phyloP scores from a whole-genome alignment of 345 rosid genomes.

The Sisymbrium irio region DNA sequence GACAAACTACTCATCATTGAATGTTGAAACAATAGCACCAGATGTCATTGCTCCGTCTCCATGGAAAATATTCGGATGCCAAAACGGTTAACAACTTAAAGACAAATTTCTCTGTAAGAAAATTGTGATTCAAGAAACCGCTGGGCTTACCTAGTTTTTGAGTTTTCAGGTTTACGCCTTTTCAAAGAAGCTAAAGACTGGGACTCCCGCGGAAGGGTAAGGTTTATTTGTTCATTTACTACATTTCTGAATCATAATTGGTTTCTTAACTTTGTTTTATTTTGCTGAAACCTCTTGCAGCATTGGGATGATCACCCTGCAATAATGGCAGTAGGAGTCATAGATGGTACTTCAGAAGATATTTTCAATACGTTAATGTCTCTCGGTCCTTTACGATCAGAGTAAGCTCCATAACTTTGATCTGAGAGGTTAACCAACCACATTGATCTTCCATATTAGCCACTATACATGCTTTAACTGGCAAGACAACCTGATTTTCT shows the following conservation, averaged over 20 bases:
- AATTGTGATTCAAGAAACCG: not conserved
- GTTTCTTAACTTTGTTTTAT: not conserved
- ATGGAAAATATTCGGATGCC: constrained; percentile 96
- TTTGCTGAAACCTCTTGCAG: constrained; percentile 38
- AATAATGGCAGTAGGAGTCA: constrained; percentile 91
- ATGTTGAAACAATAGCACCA: constrained; percentile 51
- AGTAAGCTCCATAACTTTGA: constrained; percentile 50
- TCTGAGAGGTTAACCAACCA: not conserved
- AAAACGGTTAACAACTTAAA: constrained; percentile 65
- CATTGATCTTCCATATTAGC: not conserved
- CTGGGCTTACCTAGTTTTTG: constrained; percentile 4
- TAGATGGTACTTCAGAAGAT: constrained; percentile 79
- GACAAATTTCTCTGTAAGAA: not conserved
- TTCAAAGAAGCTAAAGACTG: constrained; percentile 89
- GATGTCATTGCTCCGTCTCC: constrained; percentile 91
- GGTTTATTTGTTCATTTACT: constrained; percentile 5
- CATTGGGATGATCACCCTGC: constrained; percentile 94
- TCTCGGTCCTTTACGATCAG: constrained; percentile 76
- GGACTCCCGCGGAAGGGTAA: constrained; percentile 59
- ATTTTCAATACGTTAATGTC: constrained; percentile 79
- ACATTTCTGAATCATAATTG: not conserved
- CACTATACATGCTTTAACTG: not conserved
- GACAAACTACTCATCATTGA: constrained; percentile 44
- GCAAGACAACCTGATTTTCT: not conserved
- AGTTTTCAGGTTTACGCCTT: constrained; percentile 69